These are phyloP conservation scores for Starmerella bacillaris DNA, from an alignment of 805 yeast genomes.

Conservation along the genomic window DNA sequence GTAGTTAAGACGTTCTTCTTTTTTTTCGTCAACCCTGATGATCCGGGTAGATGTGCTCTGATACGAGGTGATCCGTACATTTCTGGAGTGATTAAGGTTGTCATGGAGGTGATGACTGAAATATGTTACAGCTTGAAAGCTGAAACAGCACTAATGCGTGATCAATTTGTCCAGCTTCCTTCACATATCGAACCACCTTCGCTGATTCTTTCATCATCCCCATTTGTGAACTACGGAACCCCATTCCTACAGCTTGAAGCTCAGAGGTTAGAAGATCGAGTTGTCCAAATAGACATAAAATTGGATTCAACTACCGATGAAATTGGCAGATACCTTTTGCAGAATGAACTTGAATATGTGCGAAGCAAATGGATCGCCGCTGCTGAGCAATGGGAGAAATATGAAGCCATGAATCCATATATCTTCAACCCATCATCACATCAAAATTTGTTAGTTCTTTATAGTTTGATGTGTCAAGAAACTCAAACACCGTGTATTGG, in stretches of 20 bases:
- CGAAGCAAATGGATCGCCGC: slow-evolving; percentile 24
- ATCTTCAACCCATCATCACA: slow-evolving; percentile 55
- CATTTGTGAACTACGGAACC: slow-evolving; percentile 54
- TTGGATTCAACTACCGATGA: slow-evolving; percentile 17
- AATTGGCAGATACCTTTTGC: slow-evolving; percentile 24
- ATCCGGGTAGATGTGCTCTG: slow-evolving; percentile 67
- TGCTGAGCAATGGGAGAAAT: slow-evolving; percentile 51
- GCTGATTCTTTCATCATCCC: slow-evolving; percentile 56
- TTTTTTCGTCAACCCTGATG: slow-evolving; percentile 56
- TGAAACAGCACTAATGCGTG: slow-evolving; percentile 59
- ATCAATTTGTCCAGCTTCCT: slow-evolving; percentile 37
- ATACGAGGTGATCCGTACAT: slow-evolving; percentile 57
- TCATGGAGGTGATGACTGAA: slow-evolving; percentile 62
- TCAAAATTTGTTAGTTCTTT: slow-evolving; percentile 60
- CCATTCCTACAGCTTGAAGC: slow-evolving; percentile 47
- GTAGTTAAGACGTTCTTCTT: slow-evolving; percentile 49
- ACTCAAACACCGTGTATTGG: slow-evolving; percentile 87
- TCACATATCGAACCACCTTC: slow-evolving; percentile 8
- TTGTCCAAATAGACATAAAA: slow-evolving; percentile 11
- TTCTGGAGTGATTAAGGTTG: slow-evolving; percentile 52
- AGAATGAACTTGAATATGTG: slow-evolving; percentile 19
- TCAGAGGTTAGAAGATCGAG: slow-evolving; percentile 32
- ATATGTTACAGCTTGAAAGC: slow-evolving; percentile 61
- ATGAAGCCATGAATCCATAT: slow-evolving; percentile 34
- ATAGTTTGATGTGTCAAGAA: slow-evolving; percentile 64